These are phyloP conservation scores for Cercospora sp. DNA, from an alignment of 2,329 filamentous ascomycete species.

Conservation along the genomic window DNA sequence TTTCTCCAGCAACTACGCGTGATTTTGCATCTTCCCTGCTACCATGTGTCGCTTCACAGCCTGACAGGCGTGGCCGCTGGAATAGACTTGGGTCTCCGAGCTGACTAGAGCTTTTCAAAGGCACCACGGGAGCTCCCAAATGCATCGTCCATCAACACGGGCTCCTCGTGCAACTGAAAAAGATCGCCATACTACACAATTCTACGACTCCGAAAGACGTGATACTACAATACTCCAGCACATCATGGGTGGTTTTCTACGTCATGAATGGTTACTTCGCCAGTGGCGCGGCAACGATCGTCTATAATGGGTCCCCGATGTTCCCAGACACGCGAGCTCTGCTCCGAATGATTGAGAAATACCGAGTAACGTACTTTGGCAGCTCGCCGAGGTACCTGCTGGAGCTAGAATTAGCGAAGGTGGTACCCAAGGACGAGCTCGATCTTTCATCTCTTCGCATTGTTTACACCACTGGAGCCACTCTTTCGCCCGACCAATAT, in stretches of 20 bases:
- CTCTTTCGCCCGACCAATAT: slow-evolving; percentile 46
- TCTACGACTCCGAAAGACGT: slow-evolving; percentile 43
- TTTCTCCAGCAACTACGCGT: too few relatives aligned
- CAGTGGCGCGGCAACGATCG: slow-evolving; percentile 43
- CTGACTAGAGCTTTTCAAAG: background rate
- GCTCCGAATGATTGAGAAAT: slow-evolving; percentile 41
- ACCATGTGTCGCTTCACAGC: too few relatives aligned
- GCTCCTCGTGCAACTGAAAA: slow-evolving; percentile 47
- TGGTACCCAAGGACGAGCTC: slow-evolving; percentile 41
- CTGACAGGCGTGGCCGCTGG: background rate
- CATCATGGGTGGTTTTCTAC: slow-evolving; percentile 52
- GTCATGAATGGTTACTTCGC: slow-evolving; percentile 33
- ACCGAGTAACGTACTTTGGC: slow-evolving; percentile 47
- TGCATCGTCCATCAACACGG: slow-evolving; percentile 48
- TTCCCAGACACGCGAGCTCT: slow-evolving; percentile 43
- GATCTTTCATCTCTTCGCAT: slow-evolving; percentile 44
- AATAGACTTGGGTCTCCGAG: background rate
- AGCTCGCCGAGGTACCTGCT: slow-evolving; percentile 48
- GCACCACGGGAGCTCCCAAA: slow-evolving; percentile 48
- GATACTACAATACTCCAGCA: slow-evolving; percentile 50
- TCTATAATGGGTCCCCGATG: slow-evolving; percentile 49
- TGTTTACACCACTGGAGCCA: slow-evolving; percentile 50
- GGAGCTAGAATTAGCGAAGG: slow-evolving; percentile 43
- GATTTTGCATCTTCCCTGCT: too few relatives aligned
- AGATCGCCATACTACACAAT: slow-evolving; percentile 49